Evolutionary conservation across 306 rosid species (phyloP).

Genomic region (Glycyrrhiza uralensis): DNA sequence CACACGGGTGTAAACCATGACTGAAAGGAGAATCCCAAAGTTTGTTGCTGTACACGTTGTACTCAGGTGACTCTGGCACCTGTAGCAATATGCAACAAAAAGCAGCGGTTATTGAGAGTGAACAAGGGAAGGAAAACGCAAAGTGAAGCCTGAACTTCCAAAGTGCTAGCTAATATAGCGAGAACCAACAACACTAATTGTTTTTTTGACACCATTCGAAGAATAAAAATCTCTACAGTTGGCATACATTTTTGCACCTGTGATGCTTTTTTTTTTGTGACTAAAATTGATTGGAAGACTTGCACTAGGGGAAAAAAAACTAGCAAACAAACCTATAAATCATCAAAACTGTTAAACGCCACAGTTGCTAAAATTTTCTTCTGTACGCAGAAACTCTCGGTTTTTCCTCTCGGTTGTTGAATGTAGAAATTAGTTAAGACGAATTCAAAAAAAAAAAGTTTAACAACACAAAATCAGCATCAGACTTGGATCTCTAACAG

Average conservation of each 20-base stretch:
- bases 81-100: no score
- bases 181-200: background rate
- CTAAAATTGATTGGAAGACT: background rate
- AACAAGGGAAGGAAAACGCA: background rate
- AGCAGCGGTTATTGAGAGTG: background rate
- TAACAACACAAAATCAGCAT: background rate
- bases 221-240: background rate
- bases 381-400: background rate
- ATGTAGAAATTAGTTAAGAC: background rate
- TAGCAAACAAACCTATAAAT: background rate
- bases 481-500: slow-evolving; percentile 17
- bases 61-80: slow-evolving; percentile 25
- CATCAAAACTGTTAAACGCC: background rate
- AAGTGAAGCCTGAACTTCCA: background rate
- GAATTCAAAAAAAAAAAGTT: background rate
- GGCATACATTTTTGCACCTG: background rate
- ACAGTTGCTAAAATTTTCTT: background rate
- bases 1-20: slow-evolving; percentile 54
- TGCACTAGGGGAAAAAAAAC: background rate
- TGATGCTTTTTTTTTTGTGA: background rate
- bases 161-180: slow-evolving; percentile 1
- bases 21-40: slow-evolving; percentile 72
- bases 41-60: slow-evolving; percentile 19
- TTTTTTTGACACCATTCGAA: background rate
- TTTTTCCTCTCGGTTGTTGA: background rate